These are phyloP conservation scores for Pholiota adiposa DNA, from an alignment of 1,284 basidiomycete species.

Conservation along the genomic window DNA sequence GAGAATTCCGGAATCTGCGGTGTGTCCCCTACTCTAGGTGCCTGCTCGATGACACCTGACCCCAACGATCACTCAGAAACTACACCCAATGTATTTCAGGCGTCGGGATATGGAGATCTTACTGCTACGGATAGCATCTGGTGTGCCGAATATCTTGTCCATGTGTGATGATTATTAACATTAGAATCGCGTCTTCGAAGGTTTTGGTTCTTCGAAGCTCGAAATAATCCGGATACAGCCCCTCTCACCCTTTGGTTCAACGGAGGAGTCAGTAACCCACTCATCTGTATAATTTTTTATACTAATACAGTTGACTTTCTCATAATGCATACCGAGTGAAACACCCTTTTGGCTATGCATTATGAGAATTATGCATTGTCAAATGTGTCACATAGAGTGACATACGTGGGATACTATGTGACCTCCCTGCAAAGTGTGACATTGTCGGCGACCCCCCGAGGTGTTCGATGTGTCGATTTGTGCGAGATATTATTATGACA, in stretches of 20 bases:
- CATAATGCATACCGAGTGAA: no score
- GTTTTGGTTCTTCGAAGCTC: conserved; percentile 6
- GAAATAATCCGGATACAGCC: conserved; percentile 6
- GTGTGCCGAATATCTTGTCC: not conserved
- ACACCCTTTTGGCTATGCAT: no score
- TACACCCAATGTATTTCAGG: conserved; percentile 8
- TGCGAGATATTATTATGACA: no score
- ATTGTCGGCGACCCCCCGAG: no score
- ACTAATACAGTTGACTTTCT: no score
- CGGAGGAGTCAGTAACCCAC: not conserved
- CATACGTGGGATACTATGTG: no score
- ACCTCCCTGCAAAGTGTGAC: no score
- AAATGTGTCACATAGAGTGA: no score
- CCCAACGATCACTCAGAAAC: conserved; percentile 2
- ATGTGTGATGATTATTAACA: not conserved
- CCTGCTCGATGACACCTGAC: not conserved
- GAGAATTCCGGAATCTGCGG: conserved; percentile 12
- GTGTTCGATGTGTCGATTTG: no score
- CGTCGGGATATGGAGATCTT: conserved; percentile 9
- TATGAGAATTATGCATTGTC: no score
- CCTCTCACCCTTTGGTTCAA: conserved; percentile 5
- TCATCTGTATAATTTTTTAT: not conserved
- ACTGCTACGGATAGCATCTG: conserved; percentile 7
- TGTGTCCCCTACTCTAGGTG: not conserved
- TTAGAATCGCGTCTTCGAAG: not conserved